Evolutionary conservation across 2,329 filamentous ascomycete genomes (phyloP).

Genomic region (Salinomyces thailandicus): DNA sequence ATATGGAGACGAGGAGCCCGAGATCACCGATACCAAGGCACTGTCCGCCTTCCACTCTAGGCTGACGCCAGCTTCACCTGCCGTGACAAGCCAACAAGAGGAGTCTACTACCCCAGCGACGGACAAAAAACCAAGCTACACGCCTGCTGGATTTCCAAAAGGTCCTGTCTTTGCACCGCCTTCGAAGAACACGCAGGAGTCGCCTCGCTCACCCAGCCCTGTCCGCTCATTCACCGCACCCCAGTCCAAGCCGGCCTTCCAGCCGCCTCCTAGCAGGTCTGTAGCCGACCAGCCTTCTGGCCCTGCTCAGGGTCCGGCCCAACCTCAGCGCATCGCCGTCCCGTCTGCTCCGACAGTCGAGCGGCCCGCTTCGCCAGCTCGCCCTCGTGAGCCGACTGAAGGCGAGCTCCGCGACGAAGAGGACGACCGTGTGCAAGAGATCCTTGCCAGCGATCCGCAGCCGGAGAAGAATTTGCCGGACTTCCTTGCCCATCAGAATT

Average conservation of each 20-base stretch:
- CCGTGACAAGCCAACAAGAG: slow-evolving; percentile 7
- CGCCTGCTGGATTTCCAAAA: slow-evolving; percentile 31
- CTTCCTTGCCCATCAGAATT: slow-evolving; percentile 51
- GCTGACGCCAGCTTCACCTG: slow-evolving; percentile 16
- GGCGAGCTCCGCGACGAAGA: slow-evolving; percentile 54
- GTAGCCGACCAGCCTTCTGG: background rate
- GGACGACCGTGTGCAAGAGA: slow-evolving; percentile 55
- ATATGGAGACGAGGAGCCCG: slow-evolving; percentile 32
- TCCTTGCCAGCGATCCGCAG: slow-evolving; percentile 50
- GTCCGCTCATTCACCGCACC: slow-evolving; percentile 48
- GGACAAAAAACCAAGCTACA: slow-evolving; percentile 21
- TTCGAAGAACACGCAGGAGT: slow-evolving; percentile 17
- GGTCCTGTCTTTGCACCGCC: slow-evolving; percentile 47
- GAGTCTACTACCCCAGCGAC: slow-evolving; percentile 18
- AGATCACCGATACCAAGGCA: slow-evolving; percentile 20
- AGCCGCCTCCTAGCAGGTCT: background rate
- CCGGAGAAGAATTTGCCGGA: slow-evolving; percentile 54
- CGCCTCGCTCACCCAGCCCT: slow-evolving; percentile 62
- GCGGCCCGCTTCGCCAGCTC: slow-evolving; percentile 18
- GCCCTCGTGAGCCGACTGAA: slow-evolving; percentile 29
- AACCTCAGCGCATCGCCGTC: slow-evolving; percentile 20
- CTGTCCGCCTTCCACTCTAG: slow-evolving; percentile 17
- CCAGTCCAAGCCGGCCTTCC: slow-evolving; percentile 7
- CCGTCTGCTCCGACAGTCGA: slow-evolving; percentile 24
- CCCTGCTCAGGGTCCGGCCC: slow-evolving; percentile 12